Conservation (phyloP, 306 rosid species). For the Sechiopsis laciniata region DNA sequence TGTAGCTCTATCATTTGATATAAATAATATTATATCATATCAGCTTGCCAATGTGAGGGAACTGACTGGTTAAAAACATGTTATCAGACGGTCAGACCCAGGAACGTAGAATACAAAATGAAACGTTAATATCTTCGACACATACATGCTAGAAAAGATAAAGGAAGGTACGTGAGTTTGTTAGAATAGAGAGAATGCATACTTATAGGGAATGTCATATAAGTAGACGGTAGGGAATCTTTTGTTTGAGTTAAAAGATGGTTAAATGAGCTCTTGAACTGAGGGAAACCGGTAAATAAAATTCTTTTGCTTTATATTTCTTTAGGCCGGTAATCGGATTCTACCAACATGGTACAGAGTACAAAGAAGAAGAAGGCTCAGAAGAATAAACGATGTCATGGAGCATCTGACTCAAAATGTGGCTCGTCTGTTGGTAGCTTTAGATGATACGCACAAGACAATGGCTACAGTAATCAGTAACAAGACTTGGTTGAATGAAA, state of each 20-base stretch:
- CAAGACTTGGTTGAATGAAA: constrained; percentile 5
- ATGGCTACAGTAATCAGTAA: background rate
- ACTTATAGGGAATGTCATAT: background rate
- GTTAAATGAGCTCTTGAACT: background rate
- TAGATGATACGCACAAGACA: background rate
- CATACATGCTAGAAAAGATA: constrained; percentile 2
- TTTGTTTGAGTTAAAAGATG: background rate
- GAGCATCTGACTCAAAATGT: constrained; percentile 14
- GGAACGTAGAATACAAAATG: background rate
- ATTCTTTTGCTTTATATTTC: background rate
- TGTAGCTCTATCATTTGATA: background rate
- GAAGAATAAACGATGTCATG: background rate
- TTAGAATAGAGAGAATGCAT: background rate
- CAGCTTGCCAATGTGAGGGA: background rate
- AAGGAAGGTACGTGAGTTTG: background rate
- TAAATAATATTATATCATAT: background rate
- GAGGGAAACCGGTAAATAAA: background rate
- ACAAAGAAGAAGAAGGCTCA: background rate
- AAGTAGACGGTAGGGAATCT: background rate
- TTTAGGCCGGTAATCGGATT: background rate
- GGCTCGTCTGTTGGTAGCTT: background rate
- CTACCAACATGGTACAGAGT: background rate
- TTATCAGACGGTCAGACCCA: background rate
- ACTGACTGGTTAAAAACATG: background rate
- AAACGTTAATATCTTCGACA: background rate